These are phyloP conservation scores for Corymbia calophylla DNA, from an alignment of 441 rosid genomes.

Conservation along the genomic window DNA sequence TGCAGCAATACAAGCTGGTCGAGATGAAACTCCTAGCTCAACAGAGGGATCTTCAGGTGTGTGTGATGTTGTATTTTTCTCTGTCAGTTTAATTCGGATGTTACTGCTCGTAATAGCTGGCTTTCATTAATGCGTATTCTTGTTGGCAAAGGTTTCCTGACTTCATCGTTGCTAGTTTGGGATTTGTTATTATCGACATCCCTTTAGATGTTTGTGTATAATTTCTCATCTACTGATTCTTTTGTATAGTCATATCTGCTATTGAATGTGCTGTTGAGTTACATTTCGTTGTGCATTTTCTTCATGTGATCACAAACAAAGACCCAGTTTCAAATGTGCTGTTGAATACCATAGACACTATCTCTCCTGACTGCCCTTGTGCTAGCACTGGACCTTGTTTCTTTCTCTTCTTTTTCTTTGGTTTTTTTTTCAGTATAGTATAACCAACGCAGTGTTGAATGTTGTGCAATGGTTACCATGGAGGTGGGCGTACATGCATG, in stretches of 20 bases:
- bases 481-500: not conserved
- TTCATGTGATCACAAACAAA: not conserved
- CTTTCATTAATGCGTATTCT: not conserved
- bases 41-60: conserved; percentile 95
- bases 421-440: not conserved
- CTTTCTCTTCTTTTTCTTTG: not conserved
- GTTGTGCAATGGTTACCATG: not conserved
- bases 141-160: not conserved
- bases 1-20: conserved; percentile 90
- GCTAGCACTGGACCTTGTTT: not conserved
- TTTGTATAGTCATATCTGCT: not conserved
- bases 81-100: not conserved
- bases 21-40: conserved; percentile 98
- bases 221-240: not conserved
- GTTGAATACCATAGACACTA: not conserved
- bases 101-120: not conserved
- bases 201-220: not conserved
- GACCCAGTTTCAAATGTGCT: not conserved
- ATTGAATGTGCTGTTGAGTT: not conserved
- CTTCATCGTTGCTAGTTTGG: not conserved
- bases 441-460: not conserved
- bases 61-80: not conserved
- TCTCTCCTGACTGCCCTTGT: not conserved
- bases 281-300: not conserved
- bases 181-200: not conserved